Base-by-base conservation (phyloP, 805 yeast species). In the Candida maris region DNA sequence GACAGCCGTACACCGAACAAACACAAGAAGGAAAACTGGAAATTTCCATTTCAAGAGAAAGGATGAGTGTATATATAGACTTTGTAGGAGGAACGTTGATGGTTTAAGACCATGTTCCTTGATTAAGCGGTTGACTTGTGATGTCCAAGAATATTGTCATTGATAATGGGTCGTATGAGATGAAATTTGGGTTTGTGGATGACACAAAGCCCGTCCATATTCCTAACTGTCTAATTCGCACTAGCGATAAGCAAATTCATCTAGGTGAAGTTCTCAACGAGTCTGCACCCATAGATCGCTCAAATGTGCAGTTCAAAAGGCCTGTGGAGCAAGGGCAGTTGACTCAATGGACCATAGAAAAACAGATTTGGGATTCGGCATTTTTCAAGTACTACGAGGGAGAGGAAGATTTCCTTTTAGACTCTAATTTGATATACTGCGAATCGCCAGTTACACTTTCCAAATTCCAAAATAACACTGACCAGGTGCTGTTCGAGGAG, bases 401-500 rank as follows among this genome's bases (percentile, higher is more conserved):
- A 12, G 62, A 61, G 21, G 54, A 60, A 37, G 73, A 68, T 4
- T 55, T 73, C 29, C 69, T 73, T 34, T 50, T 70, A 13, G 81
- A 75, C 1, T 64, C 75, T 3, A 77, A 82, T 38, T 65, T 93
- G 27, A 68, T 88, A 0, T 68, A 85, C 32, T 79, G 89, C 2
- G 97, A 93, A 51, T 68, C 86, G 4, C 91, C 95, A 17, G 79
- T 82, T 54, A 83, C 87, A 34, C 63, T 91, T 21, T 93, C 96
- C 2, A 81, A 79, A 35, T 68, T 91, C 21, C 84, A 94, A 24
- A 79, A 79, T 48, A 84, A 84, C 57, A 82, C 86, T 12, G 97
- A 93, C 57, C 96, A 88, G 61, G 83, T 93, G 0, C 73, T 93
- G 1, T 91, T 94, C 63, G 99, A 93, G 59, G 97, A 93, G 54